Evolutionary conservation across 495 filamentous ascomycete species (phyloP).

Genomic region (Annulohypoxylon nitens): DNA sequence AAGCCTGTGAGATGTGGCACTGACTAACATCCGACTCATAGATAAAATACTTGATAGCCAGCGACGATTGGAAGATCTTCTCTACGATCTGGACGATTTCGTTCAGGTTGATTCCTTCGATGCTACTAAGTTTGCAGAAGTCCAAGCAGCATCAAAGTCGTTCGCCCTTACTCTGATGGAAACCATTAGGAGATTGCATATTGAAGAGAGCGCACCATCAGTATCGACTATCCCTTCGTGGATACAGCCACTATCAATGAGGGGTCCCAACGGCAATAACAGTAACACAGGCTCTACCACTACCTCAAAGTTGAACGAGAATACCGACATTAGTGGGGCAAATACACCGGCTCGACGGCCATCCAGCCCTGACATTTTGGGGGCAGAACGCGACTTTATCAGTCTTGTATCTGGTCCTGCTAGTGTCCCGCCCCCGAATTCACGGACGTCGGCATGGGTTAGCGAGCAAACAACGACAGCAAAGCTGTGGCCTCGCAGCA

Average conservation of each 20-base stretch:
- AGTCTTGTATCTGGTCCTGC: slow-evolving; percentile 35
- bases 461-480: slow-evolving; percentile 44
- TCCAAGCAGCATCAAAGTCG: slow-evolving; percentile 54
- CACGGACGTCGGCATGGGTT: slow-evolving; percentile 46
- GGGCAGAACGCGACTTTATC: slow-evolving; percentile 42
- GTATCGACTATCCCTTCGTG: slow-evolving; percentile 24
- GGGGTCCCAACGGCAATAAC: slow-evolving; percentile 11
- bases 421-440: slow-evolving; percentile 21
- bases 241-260: slow-evolving; percentile 29
- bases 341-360: slow-evolving; percentile 34
- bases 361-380: slow-evolving; percentile 46
- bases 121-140: slow-evolving; percentile 45
- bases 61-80: slow-evolving; percentile 53
- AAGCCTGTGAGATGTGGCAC: neutral
- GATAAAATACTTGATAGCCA: slow-evolving; percentile 52
- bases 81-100: slow-evolving; percentile 58
- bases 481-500: slow-evolving; percentile 35
- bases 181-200: slow-evolving; percentile 50
- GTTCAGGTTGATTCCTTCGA: slow-evolving; percentile 53
- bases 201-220: slow-evolving; percentile 31
- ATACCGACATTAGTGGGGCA: slow-evolving; percentile 21
- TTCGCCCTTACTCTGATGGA: slow-evolving; percentile 57
- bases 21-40: slow-evolving; percentile 31
- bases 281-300: slow-evolving; percentile 23
- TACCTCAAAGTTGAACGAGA: slow-evolving; percentile 11